Base-by-base conservation (phyloP, 176 grass and related monocot species). In the Phragmites australis region DNA sequence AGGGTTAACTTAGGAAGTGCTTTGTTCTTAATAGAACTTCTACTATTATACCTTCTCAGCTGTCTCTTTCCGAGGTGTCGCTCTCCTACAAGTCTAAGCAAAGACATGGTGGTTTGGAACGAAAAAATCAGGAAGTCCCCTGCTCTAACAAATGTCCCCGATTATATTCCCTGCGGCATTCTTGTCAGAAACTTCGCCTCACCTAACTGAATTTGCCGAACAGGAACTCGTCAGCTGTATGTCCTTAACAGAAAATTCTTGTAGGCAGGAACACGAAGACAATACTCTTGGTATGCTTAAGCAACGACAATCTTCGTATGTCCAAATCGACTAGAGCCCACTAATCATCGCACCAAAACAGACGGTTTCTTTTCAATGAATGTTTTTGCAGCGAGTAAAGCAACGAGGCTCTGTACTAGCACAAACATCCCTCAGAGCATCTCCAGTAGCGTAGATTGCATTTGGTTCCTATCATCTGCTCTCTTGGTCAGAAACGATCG, bases 81-180 rank as follows among this genome's bases (percentile, higher is more conserved):
- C 73, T 56, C 77, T 78, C 58, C 57, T 76, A 8, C 63, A 76
- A 77, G 64, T 57, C 44, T 70, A 89, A 85, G 77, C 87, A 85
- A 89, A 76, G 11, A 0, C 77, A 42, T 1, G 77, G 55, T 40
- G 44, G 87, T 81, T 76, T 81, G 39, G 70, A 49, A 42, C 29
- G 9, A 14, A 49, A 77, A 40, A 78, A 44, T 32, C 74, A 57
- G 40, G 58, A 30, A 66, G 66, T 9, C 49, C 27, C 64, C 26
- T 10, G 79, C 55, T 23, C 13, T 18, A 26, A 30, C 25, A 30
- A 57, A 34, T 68, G 8, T 43, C 18, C 68, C 18, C 30, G 1
- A 22, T 14, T 37, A 13, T 10, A 6, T 42, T 29, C 16, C 44
- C 18, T 71, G 21, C 76, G 5, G 29, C 23, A 39, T 59, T 79